Evolutionary conservation across 1,284 basidiomycete genomes (phyloP).

Genomic region (Ceratobasidium papillatum): DNA sequence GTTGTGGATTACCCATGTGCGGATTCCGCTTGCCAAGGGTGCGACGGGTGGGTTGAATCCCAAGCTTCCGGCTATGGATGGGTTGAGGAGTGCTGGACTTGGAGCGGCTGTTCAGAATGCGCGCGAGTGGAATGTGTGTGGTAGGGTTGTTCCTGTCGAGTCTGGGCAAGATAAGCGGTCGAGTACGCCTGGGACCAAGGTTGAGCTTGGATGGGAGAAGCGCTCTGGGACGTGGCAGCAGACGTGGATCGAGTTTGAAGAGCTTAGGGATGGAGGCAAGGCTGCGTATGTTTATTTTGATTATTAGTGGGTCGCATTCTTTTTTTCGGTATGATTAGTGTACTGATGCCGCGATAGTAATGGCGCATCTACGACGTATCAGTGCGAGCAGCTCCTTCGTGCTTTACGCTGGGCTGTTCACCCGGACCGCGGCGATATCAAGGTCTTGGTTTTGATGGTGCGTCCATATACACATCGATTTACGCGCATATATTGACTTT

Average conservation of each 20-base stretch:
- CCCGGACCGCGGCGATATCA: slow-evolving; percentile 51
- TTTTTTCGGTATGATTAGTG: not conserved
- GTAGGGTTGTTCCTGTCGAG: slow-evolving; percentile 3
- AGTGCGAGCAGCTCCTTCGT: slow-evolving; percentile 53
- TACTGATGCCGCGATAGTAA: slow-evolving; percentile 49
- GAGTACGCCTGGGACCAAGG: slow-evolving; percentile 44
- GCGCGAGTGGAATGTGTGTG: slow-evolving; percentile 52
- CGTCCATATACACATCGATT: slow-evolving; percentile 11
- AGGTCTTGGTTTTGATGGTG: slow-evolving; percentile 54
- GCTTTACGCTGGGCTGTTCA: slow-evolving; percentile 53
- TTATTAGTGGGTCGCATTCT: slow-evolving; percentile 53
- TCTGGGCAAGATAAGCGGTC: slow-evolving; percentile 8
- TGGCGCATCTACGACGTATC: slow-evolving; percentile 56
- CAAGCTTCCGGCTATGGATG: slow-evolving; percentile 55
- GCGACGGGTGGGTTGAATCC: slow-evolving; percentile 52
- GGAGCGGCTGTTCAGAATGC: slow-evolving; percentile 49
- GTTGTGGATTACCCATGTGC: slow-evolving; percentile 57
- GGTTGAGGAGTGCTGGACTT: slow-evolving; percentile 50
- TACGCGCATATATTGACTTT: slow-evolving; percentile 15
- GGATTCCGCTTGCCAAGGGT: slow-evolving; percentile 53
- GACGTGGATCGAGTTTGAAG: slow-evolving; percentile 54
- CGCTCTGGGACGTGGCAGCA: slow-evolving; percentile 54
- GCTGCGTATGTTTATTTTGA: slow-evolving; percentile 56
- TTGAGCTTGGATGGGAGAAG: slow-evolving; percentile 40
- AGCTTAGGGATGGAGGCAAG: slow-evolving; percentile 46